phyloP scores from a whole-genome alignment of 257 asterid genomes.

The Jasminum sambac region DNA sequence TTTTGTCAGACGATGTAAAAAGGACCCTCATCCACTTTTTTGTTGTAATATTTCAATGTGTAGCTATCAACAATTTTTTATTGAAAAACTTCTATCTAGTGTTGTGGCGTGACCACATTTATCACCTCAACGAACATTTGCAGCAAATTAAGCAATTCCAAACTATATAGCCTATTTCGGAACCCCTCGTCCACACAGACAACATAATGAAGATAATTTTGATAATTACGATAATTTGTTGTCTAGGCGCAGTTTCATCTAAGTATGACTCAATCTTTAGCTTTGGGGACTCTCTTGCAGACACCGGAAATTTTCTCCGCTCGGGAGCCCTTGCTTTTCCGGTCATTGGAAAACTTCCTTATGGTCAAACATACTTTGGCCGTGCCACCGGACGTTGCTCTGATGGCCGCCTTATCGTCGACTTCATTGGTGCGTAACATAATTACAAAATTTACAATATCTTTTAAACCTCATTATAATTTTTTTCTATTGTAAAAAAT shows the following conservation, averaged over 20 bases:
- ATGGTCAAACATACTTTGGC: conserved; percentile 65
- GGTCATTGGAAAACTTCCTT: conserved; percentile 63
- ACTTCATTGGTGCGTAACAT: conserved; percentile 51
- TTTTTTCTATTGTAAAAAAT: background rate
- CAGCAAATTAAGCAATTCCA: too few species aligned
- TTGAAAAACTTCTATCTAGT: too few species aligned
- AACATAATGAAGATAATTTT: conserved; percentile 26
- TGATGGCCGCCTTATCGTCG: conserved; percentile 58
- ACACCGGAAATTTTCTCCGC: conserved; percentile 70
- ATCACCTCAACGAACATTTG: too few species aligned
- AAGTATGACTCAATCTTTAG: conserved; percentile 65
- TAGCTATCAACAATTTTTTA: too few species aligned
- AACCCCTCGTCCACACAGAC: background rate
- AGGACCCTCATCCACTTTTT: too few species aligned
- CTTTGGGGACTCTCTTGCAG: conserved; percentile 82
- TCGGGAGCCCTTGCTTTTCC: conserved; percentile 66
- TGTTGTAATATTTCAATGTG: too few species aligned
- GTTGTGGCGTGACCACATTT: too few species aligned
- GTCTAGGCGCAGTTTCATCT: conserved; percentile 26
- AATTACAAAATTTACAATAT: background rate
- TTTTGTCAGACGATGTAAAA: too few species aligned
- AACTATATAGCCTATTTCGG: too few species aligned
- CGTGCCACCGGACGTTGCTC: conserved; percentile 67
- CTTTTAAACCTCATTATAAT: background rate
- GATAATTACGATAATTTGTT: conserved; percentile 22